These are phyloP conservation scores for Pelargonium australe DNA, from an alignment of 441 rosid genomes.

Conservation along the genomic window DNA sequence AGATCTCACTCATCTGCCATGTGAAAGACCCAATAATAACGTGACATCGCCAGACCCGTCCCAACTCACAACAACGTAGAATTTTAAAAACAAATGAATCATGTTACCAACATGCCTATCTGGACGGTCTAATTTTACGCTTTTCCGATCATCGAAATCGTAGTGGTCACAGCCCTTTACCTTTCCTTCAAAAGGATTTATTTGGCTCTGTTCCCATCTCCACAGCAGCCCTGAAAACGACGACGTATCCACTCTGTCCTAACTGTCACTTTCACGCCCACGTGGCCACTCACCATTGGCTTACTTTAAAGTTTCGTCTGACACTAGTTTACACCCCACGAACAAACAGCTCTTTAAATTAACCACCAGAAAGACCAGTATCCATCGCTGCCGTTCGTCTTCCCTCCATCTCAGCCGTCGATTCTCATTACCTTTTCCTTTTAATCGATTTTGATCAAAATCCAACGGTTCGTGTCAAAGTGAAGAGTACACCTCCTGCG, in stretches of 20 bases:
- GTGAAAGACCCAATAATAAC: no score
- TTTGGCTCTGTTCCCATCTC: neutral
- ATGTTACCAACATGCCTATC: no score
- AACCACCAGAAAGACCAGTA: neutral
- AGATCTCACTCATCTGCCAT: no score
- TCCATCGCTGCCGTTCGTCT: constrained; percentile 9
- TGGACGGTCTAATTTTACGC: no score
- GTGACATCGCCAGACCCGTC: no score
- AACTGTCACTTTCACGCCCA: constrained; percentile 2
- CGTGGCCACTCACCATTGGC: constrained; percentile 10
- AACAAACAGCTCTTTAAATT: neutral
- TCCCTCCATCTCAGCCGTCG: neutral
- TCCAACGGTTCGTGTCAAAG: constrained; percentile 14
- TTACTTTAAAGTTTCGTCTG: neutral
- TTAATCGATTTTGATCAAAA: neutral
- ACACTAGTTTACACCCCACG: neutral
- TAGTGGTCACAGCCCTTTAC: neutral
- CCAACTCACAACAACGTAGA: no score
- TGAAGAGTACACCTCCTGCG: constrained; percentile 5
- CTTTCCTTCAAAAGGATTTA: neutral
- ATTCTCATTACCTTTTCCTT: neutral
- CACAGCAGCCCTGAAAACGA: neutral
- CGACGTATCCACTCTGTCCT: neutral
- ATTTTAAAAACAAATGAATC: no score
- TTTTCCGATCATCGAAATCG: no score